phyloP scores from a whole-genome alignment of 2,329 filamentous ascomycete species.

The Davidsoniella australis region DNA sequence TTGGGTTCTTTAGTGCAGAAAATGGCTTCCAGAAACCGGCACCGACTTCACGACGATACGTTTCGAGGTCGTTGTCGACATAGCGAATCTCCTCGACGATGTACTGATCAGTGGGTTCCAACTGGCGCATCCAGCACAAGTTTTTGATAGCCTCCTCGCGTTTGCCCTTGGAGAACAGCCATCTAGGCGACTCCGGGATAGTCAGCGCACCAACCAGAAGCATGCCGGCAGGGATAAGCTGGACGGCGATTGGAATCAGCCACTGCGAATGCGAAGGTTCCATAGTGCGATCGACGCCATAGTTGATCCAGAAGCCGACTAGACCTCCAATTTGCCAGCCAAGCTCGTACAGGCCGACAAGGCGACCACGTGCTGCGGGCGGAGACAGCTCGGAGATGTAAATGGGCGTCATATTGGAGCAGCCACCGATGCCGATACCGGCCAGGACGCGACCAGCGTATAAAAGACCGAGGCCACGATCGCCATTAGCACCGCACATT shows the following conservation, averaged over 20 bases:
- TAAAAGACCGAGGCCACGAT: slow-evolving; percentile 46
- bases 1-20: slow-evolving; percentile 34
- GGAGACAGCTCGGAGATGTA: slow-evolving; percentile 45
- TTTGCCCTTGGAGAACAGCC: slow-evolving; percentile 46
- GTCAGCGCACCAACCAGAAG: slow-evolving; percentile 45
- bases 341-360: slow-evolving; percentile 51
- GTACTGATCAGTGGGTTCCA: slow-evolving; percentile 39
- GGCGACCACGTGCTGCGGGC: slow-evolving; percentile 44
- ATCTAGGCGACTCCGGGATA: slow-evolving; percentile 51
- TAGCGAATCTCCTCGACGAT: slow-evolving; percentile 56
- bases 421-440: slow-evolving; percentile 45
- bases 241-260: slow-evolving; percentile 45
- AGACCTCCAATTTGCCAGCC: slow-evolving; percentile 47
- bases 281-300: slow-evolving; percentile 53
- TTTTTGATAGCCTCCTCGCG: slow-evolving; percentile 40
- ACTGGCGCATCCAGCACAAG: slow-evolving; percentile 48
- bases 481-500: slow-evolving; percentile 35
- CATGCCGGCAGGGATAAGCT: slow-evolving; percentile 48
- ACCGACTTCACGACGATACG: slow-evolving; percentile 45
- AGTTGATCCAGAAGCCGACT: slow-evolving; percentile 51
- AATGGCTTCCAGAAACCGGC: slow-evolving; percentile 63
- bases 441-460: slow-evolving; percentile 45
- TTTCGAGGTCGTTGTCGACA: slow-evolving; percentile 53
- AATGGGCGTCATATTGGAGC: slow-evolving; percentile 45
- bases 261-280: slow-evolving; percentile 53